Evolutionary conservation across 2,329 filamentous ascomycete genomes (phyloP).

Genomic region (Intubia oerlemansii): DNA sequence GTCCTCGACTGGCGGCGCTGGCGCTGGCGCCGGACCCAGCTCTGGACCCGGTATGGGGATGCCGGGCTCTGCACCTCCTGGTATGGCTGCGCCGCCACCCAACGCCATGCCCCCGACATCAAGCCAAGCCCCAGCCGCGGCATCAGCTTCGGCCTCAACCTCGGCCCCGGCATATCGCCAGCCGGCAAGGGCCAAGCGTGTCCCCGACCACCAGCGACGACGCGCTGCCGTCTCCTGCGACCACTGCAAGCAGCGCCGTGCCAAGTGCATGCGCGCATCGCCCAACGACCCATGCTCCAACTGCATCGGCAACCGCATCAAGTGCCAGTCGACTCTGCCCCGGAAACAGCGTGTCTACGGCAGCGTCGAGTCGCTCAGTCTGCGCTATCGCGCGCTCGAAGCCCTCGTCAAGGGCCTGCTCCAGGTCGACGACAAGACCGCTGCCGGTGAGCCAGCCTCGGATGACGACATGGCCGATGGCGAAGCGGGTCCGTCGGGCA

Average conservation of each 20-base stretch:
- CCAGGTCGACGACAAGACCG: slow-evolving; percentile 13
- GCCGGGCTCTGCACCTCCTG: too few species aligned
- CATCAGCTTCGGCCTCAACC: too few species aligned
- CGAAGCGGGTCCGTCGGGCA: not conserved
- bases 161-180: too few species aligned
- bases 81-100: too few species aligned
- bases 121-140: too few species aligned
- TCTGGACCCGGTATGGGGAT: too few species aligned
- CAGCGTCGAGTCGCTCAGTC: slow-evolving; percentile 19
- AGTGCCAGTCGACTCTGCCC: slow-evolving; percentile 20
- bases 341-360: slow-evolving; percentile 22
- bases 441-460: not conserved
- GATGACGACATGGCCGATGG: slow-evolving; percentile 1
- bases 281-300: slow-evolving; percentile 19
- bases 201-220: slow-evolving; percentile 21
- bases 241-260: slow-evolving; percentile 23
- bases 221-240: slow-evolving; percentile 22
- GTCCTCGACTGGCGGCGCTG: too few species aligned
- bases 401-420: slow-evolving; percentile 21
- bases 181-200: slow-evolving; percentile 11
- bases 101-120: too few species aligned
- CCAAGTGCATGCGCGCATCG: slow-evolving; percentile 19
- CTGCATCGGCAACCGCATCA: slow-evolving; percentile 18
- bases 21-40: too few species aligned
- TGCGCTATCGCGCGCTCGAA: slow-evolving; percentile 19